Evolutionary conservation across 371 early-diverging fungal species (phyloP).

Genomic region (Rhizomucor pusillus): DNA sequence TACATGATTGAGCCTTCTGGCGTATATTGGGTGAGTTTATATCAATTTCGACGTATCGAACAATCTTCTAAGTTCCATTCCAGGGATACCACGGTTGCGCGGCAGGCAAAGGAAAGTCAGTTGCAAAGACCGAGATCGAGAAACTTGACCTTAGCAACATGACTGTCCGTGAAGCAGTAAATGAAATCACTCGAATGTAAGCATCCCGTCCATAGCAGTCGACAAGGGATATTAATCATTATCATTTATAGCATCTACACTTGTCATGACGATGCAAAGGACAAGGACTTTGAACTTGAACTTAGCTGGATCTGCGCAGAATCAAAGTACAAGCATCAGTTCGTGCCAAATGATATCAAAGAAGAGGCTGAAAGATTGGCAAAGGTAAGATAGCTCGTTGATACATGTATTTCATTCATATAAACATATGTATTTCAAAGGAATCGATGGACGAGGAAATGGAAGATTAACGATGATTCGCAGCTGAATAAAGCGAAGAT

Average conservation of each 20-base stretch:
- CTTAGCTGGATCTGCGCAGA: conserved; percentile 95
- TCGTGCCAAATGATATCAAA: conserved; percentile 86
- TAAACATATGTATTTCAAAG: conserved; percentile 11
- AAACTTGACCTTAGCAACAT: conserved; percentile 87
- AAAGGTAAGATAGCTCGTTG: conserved; percentile 51
- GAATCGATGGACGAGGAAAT: conserved; percentile 51
- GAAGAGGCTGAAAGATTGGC: conserved; percentile 86
- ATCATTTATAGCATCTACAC: conserved; percentile 72
- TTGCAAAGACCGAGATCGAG: conserved; percentile 97
- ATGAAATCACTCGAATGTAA: conserved; percentile 94
- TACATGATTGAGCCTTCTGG: conserved; percentile 98
- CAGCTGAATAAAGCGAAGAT: too few species aligned
- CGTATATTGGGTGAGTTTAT: conserved; percentile 77
- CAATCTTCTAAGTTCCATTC: neutral
- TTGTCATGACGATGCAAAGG: conserved; percentile 96
- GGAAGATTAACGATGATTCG: conserved; percentile 57
- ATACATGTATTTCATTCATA: neutral
- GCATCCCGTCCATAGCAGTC: conserved; percentile 10
- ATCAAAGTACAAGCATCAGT: conserved; percentile 72
- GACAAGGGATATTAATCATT: neutral
- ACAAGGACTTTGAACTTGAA: conserved; percentile 97
- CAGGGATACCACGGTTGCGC: conserved; percentile 95
- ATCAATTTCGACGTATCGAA: neutral
- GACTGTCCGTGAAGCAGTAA: conserved; percentile 88
- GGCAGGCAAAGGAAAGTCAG: conserved; percentile 94